phyloP scores from a whole-genome alignment of 2,329 filamentous ascomycete species.

The Aspergillus chevalieri region DNA sequence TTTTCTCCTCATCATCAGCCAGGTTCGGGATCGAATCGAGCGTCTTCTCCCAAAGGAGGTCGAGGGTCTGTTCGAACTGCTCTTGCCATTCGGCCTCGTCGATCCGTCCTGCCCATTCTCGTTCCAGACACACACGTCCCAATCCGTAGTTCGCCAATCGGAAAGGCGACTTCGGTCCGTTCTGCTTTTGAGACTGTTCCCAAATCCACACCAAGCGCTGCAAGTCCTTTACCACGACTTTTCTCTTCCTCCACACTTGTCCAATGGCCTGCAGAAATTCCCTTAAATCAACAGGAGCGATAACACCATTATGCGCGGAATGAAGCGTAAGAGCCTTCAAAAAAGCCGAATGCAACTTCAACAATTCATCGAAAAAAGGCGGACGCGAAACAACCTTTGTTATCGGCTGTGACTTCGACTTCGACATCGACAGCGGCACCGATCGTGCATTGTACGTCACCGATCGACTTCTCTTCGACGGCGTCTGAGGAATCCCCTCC shows the following conservation, averaged over 20 bases:
- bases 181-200: slow-evolving; percentile 23
- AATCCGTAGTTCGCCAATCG: slow-evolving; percentile 37
- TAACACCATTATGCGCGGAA: slow-evolving; percentile 60
- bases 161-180: slow-evolving; percentile 18
- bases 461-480: not conserved
- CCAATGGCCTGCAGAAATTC: slow-evolving; percentile 58
- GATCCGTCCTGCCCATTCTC: slow-evolving; percentile 5
- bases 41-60: slow-evolving; percentile 41
- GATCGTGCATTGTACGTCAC: not conserved
- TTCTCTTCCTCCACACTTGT: slow-evolving; percentile 65
- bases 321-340: slow-evolving; percentile 64
- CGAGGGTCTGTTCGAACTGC: slow-evolving; percentile 45
- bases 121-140: slow-evolving; percentile 34
- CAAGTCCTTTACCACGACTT: slow-evolving; percentile 60
- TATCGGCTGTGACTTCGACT: slow-evolving; percentile 3
- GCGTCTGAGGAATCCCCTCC: not conserved
- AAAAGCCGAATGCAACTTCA: slow-evolving; percentile 61
- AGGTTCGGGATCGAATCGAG: slow-evolving; percentile 9
- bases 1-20: slow-evolving; percentile 22
- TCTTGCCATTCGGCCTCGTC: slow-evolving; percentile 44
- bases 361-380: slow-evolving; percentile 44
- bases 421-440: slow-evolving; percentile 35
- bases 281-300: slow-evolving; percentile 58
- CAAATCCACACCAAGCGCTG: slow-evolving; percentile 62
- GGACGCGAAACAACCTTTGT: slow-evolving; percentile 9